Conservation (phyloP, 352 stramenopile species). For the Phytophthora cajani region DNA sequence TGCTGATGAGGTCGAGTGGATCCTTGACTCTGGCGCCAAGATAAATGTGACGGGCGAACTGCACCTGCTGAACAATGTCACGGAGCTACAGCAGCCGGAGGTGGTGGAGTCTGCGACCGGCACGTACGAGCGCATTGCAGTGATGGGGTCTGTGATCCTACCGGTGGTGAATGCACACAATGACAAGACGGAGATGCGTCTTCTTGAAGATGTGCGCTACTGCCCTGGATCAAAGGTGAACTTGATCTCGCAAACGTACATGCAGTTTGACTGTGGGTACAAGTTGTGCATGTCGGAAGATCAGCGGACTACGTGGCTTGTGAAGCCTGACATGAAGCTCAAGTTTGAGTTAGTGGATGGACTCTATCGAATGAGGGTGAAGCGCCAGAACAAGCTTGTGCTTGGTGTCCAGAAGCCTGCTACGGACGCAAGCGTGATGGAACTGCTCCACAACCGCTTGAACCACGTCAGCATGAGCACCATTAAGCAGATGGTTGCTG, state of each 20-base stretch:
- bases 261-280: conserved; percentile 4
- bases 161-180: neutral
- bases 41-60: conserved; percentile 5
- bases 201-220: conserved; percentile 7
- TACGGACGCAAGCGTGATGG: neutral
- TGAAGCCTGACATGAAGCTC: conserved; percentile 3
- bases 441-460: conserved; percentile 1
- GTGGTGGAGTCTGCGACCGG: neutral
- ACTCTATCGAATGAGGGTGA: neutral
- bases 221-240: neutral
- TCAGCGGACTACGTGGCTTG: conserved; percentile 1
- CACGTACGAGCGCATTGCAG: neutral
- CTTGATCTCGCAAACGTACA: conserved; percentile 5
- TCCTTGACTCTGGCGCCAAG: conserved; percentile 2
- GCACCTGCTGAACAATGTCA: neutral
- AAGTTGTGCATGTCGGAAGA: neutral
- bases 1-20: conserved; percentile 4
- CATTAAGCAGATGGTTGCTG: neutral
- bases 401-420: neutral
- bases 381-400: neutral
- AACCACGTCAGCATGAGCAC: neutral
- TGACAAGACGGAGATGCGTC: neutral
- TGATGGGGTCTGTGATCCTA: neutral
- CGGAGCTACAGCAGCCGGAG: neutral
- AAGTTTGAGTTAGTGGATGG: neutral